phyloP scores from a whole-genome alignment of 805 yeast genomes.

The Metschnikowia similis region DNA sequence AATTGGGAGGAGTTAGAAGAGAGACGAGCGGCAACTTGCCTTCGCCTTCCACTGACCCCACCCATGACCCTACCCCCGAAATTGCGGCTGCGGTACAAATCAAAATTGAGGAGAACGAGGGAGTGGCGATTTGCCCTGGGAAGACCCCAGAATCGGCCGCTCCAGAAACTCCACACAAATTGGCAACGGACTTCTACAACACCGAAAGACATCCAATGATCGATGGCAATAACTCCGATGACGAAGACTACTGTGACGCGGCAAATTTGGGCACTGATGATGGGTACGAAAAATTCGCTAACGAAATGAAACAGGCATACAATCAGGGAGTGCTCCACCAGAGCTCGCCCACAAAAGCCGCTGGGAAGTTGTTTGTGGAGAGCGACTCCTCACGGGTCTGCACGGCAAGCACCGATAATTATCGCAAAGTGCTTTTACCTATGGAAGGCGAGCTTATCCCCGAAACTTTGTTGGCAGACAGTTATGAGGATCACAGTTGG shows the following conservation, averaged over 20 bases:
- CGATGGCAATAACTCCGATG: slow-evolving; percentile 3
- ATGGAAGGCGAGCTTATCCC: neutral
- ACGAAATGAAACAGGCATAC: neutral
- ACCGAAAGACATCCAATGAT: neutral
- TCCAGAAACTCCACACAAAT: neutral
- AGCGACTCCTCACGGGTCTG: neutral
- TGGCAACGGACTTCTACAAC: neutral
- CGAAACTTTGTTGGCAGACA: neutral
- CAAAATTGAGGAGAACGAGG: neutral
- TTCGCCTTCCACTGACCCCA: neutral
- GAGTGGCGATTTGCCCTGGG: neutral
- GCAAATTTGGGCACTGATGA: neutral
- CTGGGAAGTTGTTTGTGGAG: neutral
- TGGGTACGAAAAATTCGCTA: neutral
- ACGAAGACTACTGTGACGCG: neutral
- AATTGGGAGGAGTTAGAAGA: neutral
- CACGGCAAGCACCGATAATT: neutral
- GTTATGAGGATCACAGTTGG: neutral
- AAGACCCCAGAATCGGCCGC: neutral
- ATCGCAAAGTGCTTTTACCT: neutral
- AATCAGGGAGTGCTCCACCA: neutral
- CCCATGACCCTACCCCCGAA: neutral
- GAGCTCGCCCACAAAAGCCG: neutral
- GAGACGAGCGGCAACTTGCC: neutral
- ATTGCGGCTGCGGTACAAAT: neutral